A percentile compares a stretch with the other conserved stretches of the same genome.
phyloP scores from a whole-genome alignment of 495 filamentous ascomycete genomes.

The Cryomyces antarcticus region DNA sequence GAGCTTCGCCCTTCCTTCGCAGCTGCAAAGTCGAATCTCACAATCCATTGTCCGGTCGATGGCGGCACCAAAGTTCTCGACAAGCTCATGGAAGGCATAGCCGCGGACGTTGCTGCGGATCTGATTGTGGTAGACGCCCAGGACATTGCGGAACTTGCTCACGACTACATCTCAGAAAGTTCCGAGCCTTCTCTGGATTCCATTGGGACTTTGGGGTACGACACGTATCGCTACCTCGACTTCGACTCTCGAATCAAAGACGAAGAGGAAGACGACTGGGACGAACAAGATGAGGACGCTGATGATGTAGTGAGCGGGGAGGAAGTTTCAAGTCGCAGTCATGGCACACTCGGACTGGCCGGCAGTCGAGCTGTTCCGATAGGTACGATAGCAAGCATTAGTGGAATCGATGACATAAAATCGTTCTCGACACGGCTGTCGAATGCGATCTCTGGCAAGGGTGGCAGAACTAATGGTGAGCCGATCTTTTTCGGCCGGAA shows the following conservation, averaged over 20 bases:
- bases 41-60: conserved; percentile 43
- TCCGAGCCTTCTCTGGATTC: conserved; percentile 13
- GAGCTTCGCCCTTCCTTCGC: conserved; percentile 16
- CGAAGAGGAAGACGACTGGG: conserved; percentile 9
- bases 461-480: not conserved
- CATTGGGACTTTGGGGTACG: conserved; percentile 18
- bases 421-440: conserved; percentile 1
- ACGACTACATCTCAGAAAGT: conserved; percentile 47
- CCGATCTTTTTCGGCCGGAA: not conserved
- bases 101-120: conserved; percentile 44
- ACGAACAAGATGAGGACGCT: conserved; percentile 4
- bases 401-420: not conserved
- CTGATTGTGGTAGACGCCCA: conserved; percentile 57
- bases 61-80: conserved; percentile 37
- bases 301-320: not conserved
- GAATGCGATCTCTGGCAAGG: not conserved
- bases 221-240: conserved; percentile 12
- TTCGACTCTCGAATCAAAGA: conserved; percentile 12
- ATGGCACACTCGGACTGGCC: not conserved
- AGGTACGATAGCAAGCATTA: conserved; percentile 1
- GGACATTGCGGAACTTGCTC: conserved; percentile 60
- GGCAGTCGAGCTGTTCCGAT: conserved; percentile 1
- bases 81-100: conserved; percentile 34
- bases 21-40: conserved; percentile 38
- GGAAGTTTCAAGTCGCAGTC: not conserved